phyloP scores from a whole-genome alignment of 345 rosid genomes.

The Corchorus olitorius region DNA sequence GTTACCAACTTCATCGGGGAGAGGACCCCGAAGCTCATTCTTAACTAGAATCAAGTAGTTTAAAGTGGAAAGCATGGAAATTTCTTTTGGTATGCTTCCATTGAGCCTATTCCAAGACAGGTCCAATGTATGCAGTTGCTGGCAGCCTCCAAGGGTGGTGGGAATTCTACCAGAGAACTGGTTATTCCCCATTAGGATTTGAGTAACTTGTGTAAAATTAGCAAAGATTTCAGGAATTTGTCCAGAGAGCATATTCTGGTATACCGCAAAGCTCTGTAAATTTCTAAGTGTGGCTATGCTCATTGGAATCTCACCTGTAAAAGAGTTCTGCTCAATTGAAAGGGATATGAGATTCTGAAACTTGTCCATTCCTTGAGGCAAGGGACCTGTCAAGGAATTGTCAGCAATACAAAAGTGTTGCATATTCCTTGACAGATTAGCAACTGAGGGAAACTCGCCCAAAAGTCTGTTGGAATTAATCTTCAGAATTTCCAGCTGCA shows the following conservation, averaged over 20 bases:
- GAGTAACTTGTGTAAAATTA: neutral
- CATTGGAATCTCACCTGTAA: slow-evolving; percentile 13
- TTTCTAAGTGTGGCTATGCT: neutral
- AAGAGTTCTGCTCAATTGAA: neutral
- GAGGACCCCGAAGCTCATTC: slow-evolving; percentile 11
- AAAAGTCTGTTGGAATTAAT: slow-evolving; percentile 15
- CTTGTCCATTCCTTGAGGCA: slow-evolving; percentile 17
- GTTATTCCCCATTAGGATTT: slow-evolving; percentile 1
- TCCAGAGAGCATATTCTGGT: slow-evolving; percentile 7
- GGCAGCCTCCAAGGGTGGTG: neutral
- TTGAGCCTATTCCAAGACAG: slow-evolving; percentile 20
- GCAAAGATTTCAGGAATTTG: slow-evolving; percentile 17
- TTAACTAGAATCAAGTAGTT: neutral
- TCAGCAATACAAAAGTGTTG: neutral
- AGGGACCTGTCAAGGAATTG: slow-evolving; percentile 9
- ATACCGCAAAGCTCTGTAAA: neutral
- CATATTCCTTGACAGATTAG: neutral
- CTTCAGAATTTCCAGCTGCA: slow-evolving; percentile 10
- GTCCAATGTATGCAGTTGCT: neutral
- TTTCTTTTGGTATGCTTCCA: slow-evolving; percentile 16
- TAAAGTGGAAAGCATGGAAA: neutral
- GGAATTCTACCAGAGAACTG: slow-evolving; percentile 18
- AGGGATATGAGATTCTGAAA: slow-evolving; percentile 15
- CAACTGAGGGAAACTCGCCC: slow-evolving; percentile 23
- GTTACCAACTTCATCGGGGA: slow-evolving; percentile 15